Base-by-base conservation (phyloP, 192 early-diverging fungal species). In the Dissophora globulifera region DNA sequence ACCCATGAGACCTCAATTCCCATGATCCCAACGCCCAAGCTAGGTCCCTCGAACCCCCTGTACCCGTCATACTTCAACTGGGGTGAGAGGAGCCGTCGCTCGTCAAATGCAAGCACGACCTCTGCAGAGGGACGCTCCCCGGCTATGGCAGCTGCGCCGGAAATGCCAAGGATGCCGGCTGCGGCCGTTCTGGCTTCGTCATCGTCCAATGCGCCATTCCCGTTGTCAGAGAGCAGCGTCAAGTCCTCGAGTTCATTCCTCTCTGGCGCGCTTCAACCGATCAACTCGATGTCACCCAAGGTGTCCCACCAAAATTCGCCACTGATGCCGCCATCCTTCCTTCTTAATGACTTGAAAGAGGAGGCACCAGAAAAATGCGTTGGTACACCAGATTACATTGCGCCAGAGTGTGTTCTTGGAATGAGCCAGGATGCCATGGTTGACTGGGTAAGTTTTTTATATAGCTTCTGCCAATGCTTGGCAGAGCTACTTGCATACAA, bases 381-480 rank as follows among this genome's bases (percentile, higher is more conserved):
- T 16, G 94, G 94, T n/a, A 95, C 94, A 16, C 94, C 94, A 1
- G 94, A 95, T 69, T 95, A 95, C 59, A 60, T 95, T 45, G 94
- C 94, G 15, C 94, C 94, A 16, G 94, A 95, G 62, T 89, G 88
- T 58, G 94, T 95, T 40, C 74, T 95, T 27, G 94, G 94, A 15
- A 80, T 91, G 38, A 92, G 92, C 16, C 91, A 95, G 68, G 93
- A 93, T 61, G 82, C 84, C 5, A 89, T 89, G 78, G 94, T 95
- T 10, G 94, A 95, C 80, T 95, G 94, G 93, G 92, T 93, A 85
- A 82, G 69, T 69, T 4, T n/a, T n/a, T n/a, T n/a, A n/a, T n/a
- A n/a, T n/a, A n/a, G n/a, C n/a, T n/a, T n/a, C n/a, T n/a, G n/a
- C n/a, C n/a, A n/a, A n/a, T n/a, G n/a, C n/a, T n/a, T n/a, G n/a